Base-by-base conservation (phyloP, 257 asterid species). In the Anisodus tanguticus region DNA sequence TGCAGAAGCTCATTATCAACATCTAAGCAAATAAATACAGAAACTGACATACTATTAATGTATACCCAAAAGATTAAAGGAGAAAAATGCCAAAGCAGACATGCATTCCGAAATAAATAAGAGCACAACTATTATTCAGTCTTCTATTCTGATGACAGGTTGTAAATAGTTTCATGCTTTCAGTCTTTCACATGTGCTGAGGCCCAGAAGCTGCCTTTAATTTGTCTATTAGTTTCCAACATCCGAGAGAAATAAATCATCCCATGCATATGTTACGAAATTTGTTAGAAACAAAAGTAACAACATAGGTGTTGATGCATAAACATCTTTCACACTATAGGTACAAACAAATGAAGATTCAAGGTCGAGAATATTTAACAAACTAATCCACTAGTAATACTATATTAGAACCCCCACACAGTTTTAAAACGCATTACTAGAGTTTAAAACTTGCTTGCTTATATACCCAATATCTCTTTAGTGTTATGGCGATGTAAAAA, bases 101-200 rank as follows among this genome's bases (percentile, higher is more conserved):
- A 86, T 57, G 37, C 37, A 83, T 80, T 49, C 80, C 55, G 63
- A 15, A 60, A 31, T 7, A 13, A 78, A 84, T 82, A 83, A 68
- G 58, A 83, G 43, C 53, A 79, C 82, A 81, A 85, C 83, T 64
- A 82, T 63, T 5, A 39, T n/a, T 59, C 11, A 76, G 58, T 49
- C 83, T 64, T 85, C 78, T 49, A 60, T 47, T 53, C 72, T 64
- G 37, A n/a, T 83, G 86, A 78, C 83, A 54, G 49, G 49, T 39
- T 31, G 19, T 55, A 66, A 66, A 8, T 60, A 39, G 26, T 70
- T 26, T 51, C 45, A 26, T 22, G 63, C 43, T 76, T 13, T 51
- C 63, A 51, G 63, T 31, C 45, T 49, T 43, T 81, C 77, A 83
- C 91, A 85, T 86, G 87, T 88, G 81, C 86, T 66, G 86, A 83